Base-by-base conservation (phyloP, 345 rosid genomes). In the Alliaria petiolata region DNA sequence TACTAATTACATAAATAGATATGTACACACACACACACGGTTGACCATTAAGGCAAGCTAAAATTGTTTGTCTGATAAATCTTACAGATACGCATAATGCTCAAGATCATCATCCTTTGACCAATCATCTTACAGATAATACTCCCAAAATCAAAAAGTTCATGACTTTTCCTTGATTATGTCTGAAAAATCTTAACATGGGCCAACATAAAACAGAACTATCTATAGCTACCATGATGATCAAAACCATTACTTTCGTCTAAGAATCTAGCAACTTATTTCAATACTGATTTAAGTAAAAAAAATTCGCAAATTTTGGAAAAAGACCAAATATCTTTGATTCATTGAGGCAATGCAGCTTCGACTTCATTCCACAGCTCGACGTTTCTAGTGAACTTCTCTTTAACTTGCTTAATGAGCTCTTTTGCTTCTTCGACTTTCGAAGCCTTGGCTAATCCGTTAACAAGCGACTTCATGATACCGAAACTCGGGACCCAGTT, bases 331-430 rank as follows among this genome's bases (percentile, higher is more conserved):
- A 33, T 0, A 1, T 58, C 31, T 28, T 67, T 49, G 72, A 44
- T 35, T 83, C 78, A 85, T 46, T 73, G 85, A 0, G 90, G 81
- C 79, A 95, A 83, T 17, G 66, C 83, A 1, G 95, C 90, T 81
- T 89, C 96, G 3, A 95, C 72, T 73, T 89, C 99, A 62, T 84
- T 78, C 99, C 99, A 95, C 80, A 76, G 25, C 53, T 81, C 85
- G 3, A 44, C 71, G 14, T 78, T 85, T 72, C 72, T 84, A 0
- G 80, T 6, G 73, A 95, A 84, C 78, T 63, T 83, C 80, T 78
- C 78, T 81, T 89, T 91, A 42, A 95, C 74, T 35, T 72, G 66
- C 62, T 50, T 74, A 31, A 85, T 69, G 16, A 89, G 85, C 67
- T 80, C 85, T 46, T 79, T 83, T 0, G 96, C 99, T 79, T 89